Conservation (phyloP, 345 rosid species). For the Hypericum androsaemum region DNA sequence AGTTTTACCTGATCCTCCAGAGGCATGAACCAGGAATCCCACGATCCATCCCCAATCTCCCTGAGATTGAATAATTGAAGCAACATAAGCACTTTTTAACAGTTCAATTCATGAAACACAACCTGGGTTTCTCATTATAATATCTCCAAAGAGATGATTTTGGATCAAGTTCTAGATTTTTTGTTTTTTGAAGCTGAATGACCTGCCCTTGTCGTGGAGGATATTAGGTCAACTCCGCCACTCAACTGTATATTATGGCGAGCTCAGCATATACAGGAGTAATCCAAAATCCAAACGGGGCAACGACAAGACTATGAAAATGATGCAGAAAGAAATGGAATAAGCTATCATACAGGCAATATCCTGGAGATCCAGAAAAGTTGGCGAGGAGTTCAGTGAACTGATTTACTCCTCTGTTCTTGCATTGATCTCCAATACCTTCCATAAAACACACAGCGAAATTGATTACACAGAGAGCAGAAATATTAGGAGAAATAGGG, state of each 20-base stretch:
- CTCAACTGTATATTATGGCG: too few relatives aligned
- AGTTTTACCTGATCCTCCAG: slow-evolving; percentile 54
- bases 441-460: slow-evolving; percentile 12
- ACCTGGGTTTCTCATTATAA: too few relatives aligned
- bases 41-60: slow-evolving; percentile 73
- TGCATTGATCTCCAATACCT: slow-evolving; percentile 82
- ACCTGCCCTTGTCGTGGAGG: too few relatives aligned
- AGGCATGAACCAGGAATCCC: slow-evolving; percentile 93
- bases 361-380: slow-evolving; percentile 67
- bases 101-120: too few relatives aligned
- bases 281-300: too few relatives aligned
- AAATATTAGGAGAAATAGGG: not conserved
- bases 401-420: slow-evolving; percentile 39
- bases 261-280: too few relatives aligned
- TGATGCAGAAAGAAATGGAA: slow-evolving; percentile 5
- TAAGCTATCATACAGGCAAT: slow-evolving; percentile 49
- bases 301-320: not conserved
- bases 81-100: not conserved
- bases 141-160: too few relatives aligned
- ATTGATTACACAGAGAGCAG: not conserved
- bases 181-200: too few relatives aligned
- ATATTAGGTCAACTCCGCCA: too few relatives aligned
- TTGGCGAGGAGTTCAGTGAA: slow-evolving; percentile 52
- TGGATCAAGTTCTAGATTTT: too few relatives aligned
- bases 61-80: slow-evolving; percentile 26